A percentile compares a stretch with the other conserved stretches of the same genome.
Evolutionary conservation across 345 rosid species (phyloP).

Genomic region (Atalantia buxifolia): DNA sequence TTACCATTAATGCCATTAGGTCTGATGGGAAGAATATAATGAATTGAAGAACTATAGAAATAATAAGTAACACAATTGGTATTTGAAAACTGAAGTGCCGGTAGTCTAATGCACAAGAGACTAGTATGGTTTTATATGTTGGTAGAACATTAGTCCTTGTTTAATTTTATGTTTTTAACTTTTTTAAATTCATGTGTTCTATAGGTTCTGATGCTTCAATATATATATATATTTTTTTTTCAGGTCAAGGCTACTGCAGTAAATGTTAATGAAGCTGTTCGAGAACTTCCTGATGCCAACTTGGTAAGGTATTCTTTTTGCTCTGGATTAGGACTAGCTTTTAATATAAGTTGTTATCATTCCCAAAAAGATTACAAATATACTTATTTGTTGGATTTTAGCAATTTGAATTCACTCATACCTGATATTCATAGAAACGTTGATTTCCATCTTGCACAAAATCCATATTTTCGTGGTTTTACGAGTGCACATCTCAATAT

Average conservation of each 20-base stretch:
- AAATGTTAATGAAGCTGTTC: constrained; percentile 93
- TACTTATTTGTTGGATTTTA: background rate
- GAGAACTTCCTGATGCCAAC: constrained; percentile 99
- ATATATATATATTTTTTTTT: constrained; percentile 6
- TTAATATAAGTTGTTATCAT: background rate
- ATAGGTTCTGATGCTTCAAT: constrained; percentile 1
- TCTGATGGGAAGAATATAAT: too few species aligned
- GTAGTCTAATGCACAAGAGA: background rate
- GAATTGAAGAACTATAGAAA: background rate
- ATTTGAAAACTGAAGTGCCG: background rate
- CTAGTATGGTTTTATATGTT: background rate
- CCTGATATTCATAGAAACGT: background rate
- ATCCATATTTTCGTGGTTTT: background rate
- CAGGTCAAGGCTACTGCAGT: constrained; percentile 98
- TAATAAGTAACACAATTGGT: background rate
- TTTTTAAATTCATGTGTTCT: background rate
- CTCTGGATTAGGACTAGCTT: constrained; percentile 23
- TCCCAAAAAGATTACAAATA: background rate
- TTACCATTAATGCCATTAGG: background rate
- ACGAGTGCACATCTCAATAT: background rate
- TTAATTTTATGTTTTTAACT: background rate
- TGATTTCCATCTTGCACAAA: background rate
- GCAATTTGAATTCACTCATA: background rate
- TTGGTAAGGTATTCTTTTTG: constrained; percentile 74
- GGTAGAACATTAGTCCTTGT: background rate